Base-by-base conservation (phyloP, 768 basidiomycete species). In the Mycena pura region DNA sequence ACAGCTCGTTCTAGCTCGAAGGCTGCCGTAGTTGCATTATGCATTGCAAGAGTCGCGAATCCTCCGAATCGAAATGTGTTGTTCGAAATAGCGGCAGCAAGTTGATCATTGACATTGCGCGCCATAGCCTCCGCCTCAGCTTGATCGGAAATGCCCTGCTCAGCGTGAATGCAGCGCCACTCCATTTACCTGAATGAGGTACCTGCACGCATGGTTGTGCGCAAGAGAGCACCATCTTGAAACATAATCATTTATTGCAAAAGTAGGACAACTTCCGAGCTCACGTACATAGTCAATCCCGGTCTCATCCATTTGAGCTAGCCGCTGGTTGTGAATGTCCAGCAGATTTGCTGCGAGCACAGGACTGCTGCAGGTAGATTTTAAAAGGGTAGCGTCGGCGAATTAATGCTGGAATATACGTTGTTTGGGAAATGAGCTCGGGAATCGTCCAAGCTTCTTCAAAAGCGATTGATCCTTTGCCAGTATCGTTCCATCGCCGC, bases 401-500 rank as follows among this genome's bases (percentile, higher is more conserved):
- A 44, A 44, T 44, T 36, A 36, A 9, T 36, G 41, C 19, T 43
- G 41, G 19, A 43, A 43, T 43, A 43, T 43, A 73, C 75, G 65
- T 69, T 44, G 70, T 61, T 34, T 68, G 65, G 48, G 52, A 49
- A 8, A 74, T 40, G 9, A 78, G 72, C 21, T 75, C 74, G 13
- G 76, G 73, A 7, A 72, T 72, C 3, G 75, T 75, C 76, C 76
- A 79, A 0, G 78, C 78, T 63, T 79, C 77, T 59, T 78, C 77
- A 17, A 79, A 66, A 39, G 68, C 70, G 25, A 79, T 78, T 11
- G 72, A 70, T 14, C 78, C 78, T 5, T 62, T 70, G 1, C 77
- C 77, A 19, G 64, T 74, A 52, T 76, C 66, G 21, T 63, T 68
- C 72, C 73, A 76, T 45, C 67, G 63, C 38, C 70, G 40, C 17